These are phyloP conservation scores for Cenchrus purpureus DNA, from an alignment of 176 grass and related monocot genomes.

Conservation along the genomic window DNA sequence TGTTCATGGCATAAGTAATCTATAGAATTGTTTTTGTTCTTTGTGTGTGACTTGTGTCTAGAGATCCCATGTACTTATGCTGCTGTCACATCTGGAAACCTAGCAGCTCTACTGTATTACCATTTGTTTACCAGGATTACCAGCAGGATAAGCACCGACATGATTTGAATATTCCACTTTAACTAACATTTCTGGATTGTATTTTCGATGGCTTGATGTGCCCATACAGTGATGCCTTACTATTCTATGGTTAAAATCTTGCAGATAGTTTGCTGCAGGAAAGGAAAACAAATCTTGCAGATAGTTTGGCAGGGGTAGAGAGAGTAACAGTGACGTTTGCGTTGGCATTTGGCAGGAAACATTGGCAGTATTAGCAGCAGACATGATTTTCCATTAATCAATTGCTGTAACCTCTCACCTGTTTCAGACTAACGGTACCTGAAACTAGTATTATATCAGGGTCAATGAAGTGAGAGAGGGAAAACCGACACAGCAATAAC, in stretches of 20 bases:
- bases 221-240: neutral
- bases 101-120: slow-evolving; percentile 23
- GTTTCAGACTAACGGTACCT: slow-evolving; percentile 34
- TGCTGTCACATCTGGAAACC: slow-evolving; percentile 33
- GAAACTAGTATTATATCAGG: slow-evolving; percentile 22
- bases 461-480: neutral
- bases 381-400: slow-evolving; percentile 39
- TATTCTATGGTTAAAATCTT: slow-evolving; percentile 42
- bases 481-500: slow-evolving; percentile 46
- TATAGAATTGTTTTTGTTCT: neutral
- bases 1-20: slow-evolving; percentile 4
- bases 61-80: slow-evolving; percentile 21
- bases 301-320: slow-evolving; percentile 29
- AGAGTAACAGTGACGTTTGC: slow-evolving; percentile 39
- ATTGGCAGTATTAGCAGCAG: slow-evolving; percentile 42
- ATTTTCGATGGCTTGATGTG: slow-evolving; percentile 15
- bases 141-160: slow-evolving; percentile 38
- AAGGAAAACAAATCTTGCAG: neutral
- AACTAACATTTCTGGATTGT: neutral
- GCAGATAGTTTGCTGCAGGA: slow-evolving; percentile 23
- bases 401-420: slow-evolving; percentile 18
- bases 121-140: slow-evolving; percentile 12
- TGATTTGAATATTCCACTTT: neutral
- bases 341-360: slow-evolving; percentile 57
- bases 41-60: neutral